A percentile compares a stretch with the other conserved stretches of the same genome.
phyloP scores from a whole-genome alignment of 2,329 filamentous ascomycete genomes.

The Ophiocordyceps camponoti-leonardi region DNA sequence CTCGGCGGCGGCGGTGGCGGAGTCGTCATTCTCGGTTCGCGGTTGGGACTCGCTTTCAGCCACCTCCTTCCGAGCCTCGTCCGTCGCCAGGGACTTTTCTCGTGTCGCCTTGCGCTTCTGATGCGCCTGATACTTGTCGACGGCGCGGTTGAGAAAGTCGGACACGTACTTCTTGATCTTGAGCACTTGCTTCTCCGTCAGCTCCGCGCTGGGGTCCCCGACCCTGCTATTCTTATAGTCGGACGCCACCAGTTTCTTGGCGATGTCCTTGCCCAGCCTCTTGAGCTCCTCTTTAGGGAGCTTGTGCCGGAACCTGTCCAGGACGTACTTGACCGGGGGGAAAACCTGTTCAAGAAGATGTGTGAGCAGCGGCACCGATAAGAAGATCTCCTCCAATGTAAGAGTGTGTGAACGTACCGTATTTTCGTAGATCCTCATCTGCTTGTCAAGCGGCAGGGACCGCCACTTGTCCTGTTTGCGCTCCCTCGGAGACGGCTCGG shows the following conservation, averaged over 20 bases:
- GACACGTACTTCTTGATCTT: conserved; percentile 73
- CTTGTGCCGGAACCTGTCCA: conserved; percentile 75
- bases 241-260: conserved; percentile 78
- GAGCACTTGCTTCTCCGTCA: conserved; percentile 61
- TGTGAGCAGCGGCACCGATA: background rate
- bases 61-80: background rate
- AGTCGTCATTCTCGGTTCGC: background rate
- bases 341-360: conserved; percentile 47
- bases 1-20: too few species aligned
- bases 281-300: conserved; percentile 65
- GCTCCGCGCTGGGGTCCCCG: conserved; percentile 51
- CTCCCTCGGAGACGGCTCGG: conserved; percentile 35
- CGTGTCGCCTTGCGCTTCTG: conserved; percentile 36
- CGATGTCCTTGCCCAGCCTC: conserved; percentile 47
- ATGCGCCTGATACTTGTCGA: conserved; percentile 53
- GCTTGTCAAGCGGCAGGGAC: conserved; percentile 57
- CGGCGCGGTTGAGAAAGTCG: conserved; percentile 74
- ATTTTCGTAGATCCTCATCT: conserved; percentile 89
- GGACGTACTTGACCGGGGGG: conserved; percentile 68
- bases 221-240: conserved; percentile 88
- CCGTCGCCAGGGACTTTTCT: background rate
- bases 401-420: conserved; percentile 41
- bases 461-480: conserved; percentile 56
- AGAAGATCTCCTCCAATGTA: too few species aligned
- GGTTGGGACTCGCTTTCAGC: too few species aligned